Evolutionary conservation across 2,329 filamentous ascomycete species (phyloP), one percentile per base, ranked within the genome.

Genomic region (Penicillium olsonii): DNA sequence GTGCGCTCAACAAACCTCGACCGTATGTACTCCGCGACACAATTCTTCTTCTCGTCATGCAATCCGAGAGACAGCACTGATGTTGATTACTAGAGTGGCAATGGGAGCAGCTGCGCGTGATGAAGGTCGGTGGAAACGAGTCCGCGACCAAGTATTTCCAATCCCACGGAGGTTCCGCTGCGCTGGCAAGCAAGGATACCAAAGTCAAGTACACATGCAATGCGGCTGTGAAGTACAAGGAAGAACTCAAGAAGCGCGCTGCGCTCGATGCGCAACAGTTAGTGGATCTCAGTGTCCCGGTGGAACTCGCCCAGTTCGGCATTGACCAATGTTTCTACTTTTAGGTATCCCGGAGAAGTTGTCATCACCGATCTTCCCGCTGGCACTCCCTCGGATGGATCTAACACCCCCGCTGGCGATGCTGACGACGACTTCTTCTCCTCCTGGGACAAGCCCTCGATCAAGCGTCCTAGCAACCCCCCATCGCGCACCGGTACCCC

Each of bases 111-210:
- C 82, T 99, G 53, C 88, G 94, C 44, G 75, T 92, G 50, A 97
- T 99, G 92, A 99, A 99, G 77, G 91, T 97, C 14, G 94, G 94
- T 59, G 94, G 94, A 50, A 99, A 99, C 68, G 92, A 97, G 75
- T 96, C 91, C 50, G 94, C 94, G 41, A 96, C 92, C 66, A 96
- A 96, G 75, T 99, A 90, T 79, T 99, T 97, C 79, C 92, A 96
- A 75, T 87, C 90, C 63, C 94, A 99, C 69, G 94, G 94, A 56
- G 94, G 94, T 54, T 92, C 89, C 34, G 92, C 92, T 42, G 92
- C 92, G 47, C 83, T 99, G 54, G 90, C 90, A 61, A 96, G 91
- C 83, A 97, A 97, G 74, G 94, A 99, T 68, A 82, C 87, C 40
- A 97, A 96, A 78, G 91, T 90, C 48, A 99, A 99, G 78, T 99